Percentiles rank a stretch among this genome's conserved stretches.
Evolutionary conservation across 2,329 filamentous ascomycete genomes (phyloP).

Genomic region (Fusarium burgessii): DNA sequence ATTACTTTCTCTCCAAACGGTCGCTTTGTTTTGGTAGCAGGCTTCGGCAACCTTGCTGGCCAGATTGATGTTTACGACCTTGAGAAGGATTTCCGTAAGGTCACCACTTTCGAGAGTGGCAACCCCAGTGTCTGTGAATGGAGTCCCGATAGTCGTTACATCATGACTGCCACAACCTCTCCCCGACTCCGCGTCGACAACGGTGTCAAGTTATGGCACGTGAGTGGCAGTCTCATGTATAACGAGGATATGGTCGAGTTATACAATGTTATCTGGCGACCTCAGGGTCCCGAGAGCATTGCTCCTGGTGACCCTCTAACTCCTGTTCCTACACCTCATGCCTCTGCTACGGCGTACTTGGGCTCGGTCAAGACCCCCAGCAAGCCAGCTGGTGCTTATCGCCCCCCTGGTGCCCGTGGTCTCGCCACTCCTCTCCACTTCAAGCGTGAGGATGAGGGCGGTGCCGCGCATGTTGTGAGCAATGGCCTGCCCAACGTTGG

Average conservation of each 20-base stretch:
- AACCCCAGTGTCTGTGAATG: conserved; percentile 97
- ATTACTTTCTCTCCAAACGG: conserved; percentile 95
- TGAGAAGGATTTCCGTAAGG: conserved; percentile 91
- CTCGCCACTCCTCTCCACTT: conserved; percentile 91
- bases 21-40: conserved; percentile 91
- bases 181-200: conserved; percentile 97
- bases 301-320: conserved; percentile 76
- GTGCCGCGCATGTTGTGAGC: conserved; percentile 83
- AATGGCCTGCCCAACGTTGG: conserved; percentile 79
- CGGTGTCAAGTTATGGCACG: conserved; percentile 94
- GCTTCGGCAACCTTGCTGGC: conserved; percentile 96
- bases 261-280: conserved; percentile 91
- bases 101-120: conserved; percentile 93
- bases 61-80: conserved; percentile 98
- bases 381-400: conserved; percentile 96
- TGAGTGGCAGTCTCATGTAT: conserved; percentile 90
- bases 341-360: conserved; percentile 84
- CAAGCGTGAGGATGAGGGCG: conserved; percentile 97
- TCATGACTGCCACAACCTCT: conserved; percentile 97
- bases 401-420: conserved; percentile 92
- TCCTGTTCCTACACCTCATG: conserved; percentile 80
- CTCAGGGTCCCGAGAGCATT: conserved; percentile 72
- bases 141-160: conserved; percentile 95
- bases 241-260: conserved; percentile 94
- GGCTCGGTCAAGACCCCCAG: conserved; percentile 92